Percentiles rank a stretch among this genome's conserved stretches.
Evolutionary conservation across 192 early-diverging fungal species (phyloP).

Genomic region (Cetraspora pellucida): DNA sequence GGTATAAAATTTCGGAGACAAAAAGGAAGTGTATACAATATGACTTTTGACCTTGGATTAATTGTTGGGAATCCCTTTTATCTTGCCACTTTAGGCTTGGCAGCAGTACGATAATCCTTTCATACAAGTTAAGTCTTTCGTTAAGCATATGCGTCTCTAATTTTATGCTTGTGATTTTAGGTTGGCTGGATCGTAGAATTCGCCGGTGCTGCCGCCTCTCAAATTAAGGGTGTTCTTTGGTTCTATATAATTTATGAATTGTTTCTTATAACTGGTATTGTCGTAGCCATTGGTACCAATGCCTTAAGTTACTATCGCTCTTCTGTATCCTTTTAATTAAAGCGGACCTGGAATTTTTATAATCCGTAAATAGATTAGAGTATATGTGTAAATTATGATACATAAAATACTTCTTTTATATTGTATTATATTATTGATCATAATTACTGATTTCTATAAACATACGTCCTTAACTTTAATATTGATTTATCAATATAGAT

Average conservation of each 20-base stretch:
- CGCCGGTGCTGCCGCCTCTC: constrained; percentile 37
- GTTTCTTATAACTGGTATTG: constrained; percentile 39
- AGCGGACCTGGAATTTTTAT: not conserved
- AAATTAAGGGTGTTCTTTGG: constrained; percentile 35
- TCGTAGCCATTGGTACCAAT: constrained; percentile 38
- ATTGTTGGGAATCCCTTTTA: constrained; percentile 14
- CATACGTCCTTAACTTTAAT: constrained; percentile 19
- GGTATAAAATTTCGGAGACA: too few species aligned
- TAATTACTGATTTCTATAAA: not conserved
- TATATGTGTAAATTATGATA: not conserved
- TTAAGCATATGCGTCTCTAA: not conserved
- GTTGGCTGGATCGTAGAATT: constrained; percentile 53
- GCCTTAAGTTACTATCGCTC: constrained; percentile 41
- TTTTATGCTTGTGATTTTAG: constrained; percentile 35
- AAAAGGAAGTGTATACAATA: not conserved
- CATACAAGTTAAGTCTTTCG: not conserved
- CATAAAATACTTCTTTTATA: constrained; percentile 3
- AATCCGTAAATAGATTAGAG: not conserved
- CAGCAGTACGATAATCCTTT: not conserved
- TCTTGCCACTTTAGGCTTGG: constrained; percentile 17
- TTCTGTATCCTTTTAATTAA: constrained; percentile 33
- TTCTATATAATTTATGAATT: constrained; percentile 50
- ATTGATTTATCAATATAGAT: constrained; percentile 31
- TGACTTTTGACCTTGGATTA: constrained; percentile 7
- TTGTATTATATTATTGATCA: not conserved